A percentile compares a stretch with the other conserved stretches of the same genome.
Conservation (phyloP, 2,329 filamentous ascomycete species). For the Hymenoscyphus fructigenus region DNA sequence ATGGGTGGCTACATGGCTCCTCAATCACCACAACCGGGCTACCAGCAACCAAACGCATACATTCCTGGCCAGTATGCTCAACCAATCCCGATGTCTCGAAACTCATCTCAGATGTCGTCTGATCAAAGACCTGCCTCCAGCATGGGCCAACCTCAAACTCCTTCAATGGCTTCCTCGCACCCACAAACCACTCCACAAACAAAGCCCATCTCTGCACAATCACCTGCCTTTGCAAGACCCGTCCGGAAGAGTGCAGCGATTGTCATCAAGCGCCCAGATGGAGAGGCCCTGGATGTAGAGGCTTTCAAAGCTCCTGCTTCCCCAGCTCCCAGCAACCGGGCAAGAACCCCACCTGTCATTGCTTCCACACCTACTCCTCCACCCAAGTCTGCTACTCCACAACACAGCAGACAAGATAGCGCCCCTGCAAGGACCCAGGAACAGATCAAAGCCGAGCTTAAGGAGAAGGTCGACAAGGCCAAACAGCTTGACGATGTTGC, state of each 20-base stretch:
- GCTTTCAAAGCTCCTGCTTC: constrained; percentile 64
- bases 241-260: constrained; percentile 68
- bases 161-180: constrained; percentile 39
- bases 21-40: constrained; percentile 49
- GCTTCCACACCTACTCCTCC: constrained; percentile 78
- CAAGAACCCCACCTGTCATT: constrained; percentile 61
- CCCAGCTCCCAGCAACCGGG: constrained; percentile 51
- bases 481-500: neutral
- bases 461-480: constrained; percentile 48
- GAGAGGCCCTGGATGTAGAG: constrained; percentile 72
- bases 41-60: constrained; percentile 42
- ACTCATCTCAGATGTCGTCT: constrained; percentile 76
- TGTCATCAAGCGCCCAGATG: constrained; percentile 79
- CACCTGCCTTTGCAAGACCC: constrained; percentile 34
- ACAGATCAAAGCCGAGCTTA: constrained; percentile 81
- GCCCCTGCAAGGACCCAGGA: constrained; percentile 66
- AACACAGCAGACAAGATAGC: constrained; percentile 71
- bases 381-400: constrained; percentile 66
- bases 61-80: constrained; percentile 38
- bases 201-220: constrained; percentile 45
- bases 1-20: constrained; percentile 44
- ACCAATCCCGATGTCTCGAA: constrained; percentile 69
- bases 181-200: constrained; percentile 57
- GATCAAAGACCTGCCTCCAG: constrained; percentile 52
- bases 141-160: constrained; percentile 37